Evolutionary conservation across 768 basidiomycete species (phyloP), one percentile per base, ranked within the genome.

Genomic region (Leccinum disarticulatum): DNA sequence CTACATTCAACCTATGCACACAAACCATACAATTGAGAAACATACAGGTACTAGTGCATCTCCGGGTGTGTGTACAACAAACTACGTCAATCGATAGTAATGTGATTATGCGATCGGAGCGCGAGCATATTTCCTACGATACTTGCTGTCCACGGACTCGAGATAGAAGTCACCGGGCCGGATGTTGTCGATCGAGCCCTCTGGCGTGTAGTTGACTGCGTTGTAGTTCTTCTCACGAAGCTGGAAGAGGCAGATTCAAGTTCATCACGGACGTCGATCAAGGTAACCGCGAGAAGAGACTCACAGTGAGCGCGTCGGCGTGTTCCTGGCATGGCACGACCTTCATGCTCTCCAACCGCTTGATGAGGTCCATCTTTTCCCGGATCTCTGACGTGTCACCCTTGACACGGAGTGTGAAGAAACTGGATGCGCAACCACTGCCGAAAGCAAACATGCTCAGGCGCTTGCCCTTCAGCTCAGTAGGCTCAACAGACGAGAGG

Each of bases 201-300:
- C 81, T 13, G 97, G 97, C 3, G 83, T 83, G 79, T 91, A 99
- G 66, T 86, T 80, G 27, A 81, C 85, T 15, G 92, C 86, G 68
- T 95, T 96, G 82, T 98, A 95, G 82, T 95, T 96, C 78, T 91
- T 88, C 79, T 98, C 96, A 46, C 96, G 92, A 54, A 98, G 87
- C 95, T 95, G 65, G 13, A 31, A n/a, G 38, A 3, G 25, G 13
- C 9, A 10, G n/a, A 25, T 19, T 67, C 31, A 67, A 55, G 25
- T 25, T 25, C 25, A 25, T 25, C 17, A 13, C 11, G 2, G 13
- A 19, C 3, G 28, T 28, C 19, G 15, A 43, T 43, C 9, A 10
- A 4, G 2, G 48, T 1, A 25, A 8, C 11, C 27, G 19, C 2
- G 10, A 8, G 19, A 10, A 25, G 6, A 14, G 15, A 76, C 87